Evolutionary conservation across 2,329 filamentous ascomycete species (phyloP).

Genomic region (Botrytis deweyae): DNA sequence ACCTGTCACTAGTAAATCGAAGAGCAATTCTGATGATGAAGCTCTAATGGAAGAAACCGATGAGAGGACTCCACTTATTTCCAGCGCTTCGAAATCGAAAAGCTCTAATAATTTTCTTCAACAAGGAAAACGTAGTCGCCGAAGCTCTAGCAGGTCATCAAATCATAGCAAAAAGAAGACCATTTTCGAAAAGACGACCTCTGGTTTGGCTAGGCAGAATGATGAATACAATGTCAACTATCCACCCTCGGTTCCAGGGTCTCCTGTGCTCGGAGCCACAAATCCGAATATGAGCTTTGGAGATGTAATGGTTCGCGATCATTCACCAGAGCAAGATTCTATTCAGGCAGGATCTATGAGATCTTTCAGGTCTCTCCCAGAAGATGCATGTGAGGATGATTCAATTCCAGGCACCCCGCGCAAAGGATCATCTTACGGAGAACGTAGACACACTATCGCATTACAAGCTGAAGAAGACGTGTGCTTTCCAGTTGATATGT

Average conservation of each 20-base stretch:
- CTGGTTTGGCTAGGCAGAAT: constrained; percentile 30
- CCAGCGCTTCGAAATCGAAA: constrained; percentile 44
- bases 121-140: constrained; percentile 31
- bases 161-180: constrained; percentile 43
- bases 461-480: constrained; percentile 80
- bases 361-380: constrained; percentile 25
- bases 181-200: constrained; percentile 35
- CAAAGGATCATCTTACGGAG: constrained; percentile 33
- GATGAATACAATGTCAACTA: constrained; percentile 65
- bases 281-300: constrained; percentile 58
- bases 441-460: constrained; percentile 57
- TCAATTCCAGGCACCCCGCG: constrained; percentile 33
- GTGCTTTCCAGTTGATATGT: constrained; percentile 83
- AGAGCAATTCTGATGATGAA: constrained; percentile 45
- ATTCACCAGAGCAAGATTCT: constrained; percentile 42
- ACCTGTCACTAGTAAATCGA: constrained; percentile 37
- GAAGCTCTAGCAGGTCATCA: constrained; percentile 44
- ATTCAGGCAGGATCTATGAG: constrained; percentile 25
- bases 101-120: constrained; percentile 29
- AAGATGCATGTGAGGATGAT: constrained; percentile 36
- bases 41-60: constrained; percentile 49
- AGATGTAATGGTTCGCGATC: constrained; percentile 70
- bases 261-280: constrained; percentile 52
- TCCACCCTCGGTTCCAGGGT: constrained; percentile 65
- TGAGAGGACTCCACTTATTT: constrained; percentile 57